Conservation (phyloP, 1,284 basidiomycete genomes). For the Pseudozyma tsukubaensis region DNA sequence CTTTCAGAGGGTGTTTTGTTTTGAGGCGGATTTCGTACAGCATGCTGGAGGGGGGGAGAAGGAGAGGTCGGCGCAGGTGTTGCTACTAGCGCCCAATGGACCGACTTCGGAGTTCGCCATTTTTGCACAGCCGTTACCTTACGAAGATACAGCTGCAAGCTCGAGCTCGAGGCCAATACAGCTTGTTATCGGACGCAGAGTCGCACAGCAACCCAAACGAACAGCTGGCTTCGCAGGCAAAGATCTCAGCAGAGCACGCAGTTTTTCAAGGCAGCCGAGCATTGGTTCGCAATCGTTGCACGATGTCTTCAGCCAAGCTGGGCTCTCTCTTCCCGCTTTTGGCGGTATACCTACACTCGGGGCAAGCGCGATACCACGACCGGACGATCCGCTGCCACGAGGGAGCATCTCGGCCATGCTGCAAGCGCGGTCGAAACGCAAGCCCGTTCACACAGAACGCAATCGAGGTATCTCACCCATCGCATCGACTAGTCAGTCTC, state of each 20-base stretch:
- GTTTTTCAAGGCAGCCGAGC: slow-evolving; percentile 35
- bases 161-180: slow-evolving; percentile 17
- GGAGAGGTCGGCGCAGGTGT: slow-evolving; percentile 25
- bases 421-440: slow-evolving; percentile 40
- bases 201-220: slow-evolving; percentile 15
- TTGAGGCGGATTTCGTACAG: slow-evolving; percentile 37
- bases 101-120: slow-evolving; percentile 47
- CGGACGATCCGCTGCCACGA: slow-evolving; percentile 61
- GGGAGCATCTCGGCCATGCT: slow-evolving; percentile 35
- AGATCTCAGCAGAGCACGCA: slow-evolving; percentile 32
- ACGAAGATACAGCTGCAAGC: slow-evolving; percentile 2
- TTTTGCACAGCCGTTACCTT: slow-evolving; percentile 23
- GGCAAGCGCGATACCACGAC: slow-evolving; percentile 25
- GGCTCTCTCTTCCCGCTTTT: slow-evolving; percentile 31
- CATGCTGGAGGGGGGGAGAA: slow-evolving; percentile 23
- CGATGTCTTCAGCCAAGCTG: slow-evolving; percentile 47
- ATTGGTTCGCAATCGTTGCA: slow-evolving; percentile 29
- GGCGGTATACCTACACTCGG: slow-evolving; percentile 16
- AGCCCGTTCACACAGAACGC: slow-evolving; percentile 24
- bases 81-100: slow-evolving; percentile 20
- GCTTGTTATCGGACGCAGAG: slow-evolving; percentile 41
- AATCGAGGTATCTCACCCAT: slow-evolving; percentile 9
- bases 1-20: slow-evolving; percentile 60
- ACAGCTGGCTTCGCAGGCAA: slow-evolving; percentile 1
- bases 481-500: slow-evolving; percentile 1